Evolutionary conservation across 352 stramenopile species (phyloP).

Genomic region (Phytophthora rubi): DNA sequence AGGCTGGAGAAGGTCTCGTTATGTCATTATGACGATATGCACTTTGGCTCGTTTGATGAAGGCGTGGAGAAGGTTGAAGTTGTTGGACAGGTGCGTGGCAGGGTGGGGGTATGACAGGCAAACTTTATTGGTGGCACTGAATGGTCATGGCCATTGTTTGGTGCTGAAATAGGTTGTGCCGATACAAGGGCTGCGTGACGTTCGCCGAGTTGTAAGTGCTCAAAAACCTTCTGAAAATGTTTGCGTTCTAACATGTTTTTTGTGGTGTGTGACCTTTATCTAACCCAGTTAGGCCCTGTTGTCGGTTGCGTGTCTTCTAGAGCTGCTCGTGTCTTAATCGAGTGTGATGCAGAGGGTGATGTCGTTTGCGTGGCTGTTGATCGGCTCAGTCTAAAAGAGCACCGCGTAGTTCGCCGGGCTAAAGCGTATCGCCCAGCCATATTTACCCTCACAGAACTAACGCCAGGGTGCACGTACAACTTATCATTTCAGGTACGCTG

Average conservation of each 20-base stretch:
- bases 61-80: slow-evolving; percentile 31
- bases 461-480: slow-evolving; percentile 46
- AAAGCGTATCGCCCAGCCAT: slow-evolving; percentile 31
- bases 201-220: slow-evolving; percentile 25
- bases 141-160: background rate
- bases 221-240: background rate
- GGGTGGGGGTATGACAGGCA: background rate
- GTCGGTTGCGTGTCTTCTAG: slow-evolving; percentile 46
- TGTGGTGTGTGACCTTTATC: slow-evolving; percentile 2
- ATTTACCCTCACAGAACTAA: slow-evolving; percentile 39
- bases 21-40: slow-evolving; percentile 37
- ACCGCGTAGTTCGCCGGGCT: slow-evolving; percentile 11
- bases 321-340: slow-evolving; percentile 46
- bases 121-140: background rate
- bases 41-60: slow-evolving; percentile 33
- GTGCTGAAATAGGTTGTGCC: slow-evolving; percentile 21
- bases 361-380: slow-evolving; percentile 48
- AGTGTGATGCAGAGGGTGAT: slow-evolving; percentile 45
- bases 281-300: slow-evolving; percentile 48
- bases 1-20: slow-evolving; percentile 26
- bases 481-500: slow-evolving; percentile 41
- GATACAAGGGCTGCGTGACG: slow-evolving; percentile 11
- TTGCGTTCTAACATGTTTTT: background rate
- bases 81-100: slow-evolving; percentile 20
- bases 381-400: slow-evolving; percentile 35